Base-by-base conservation (phyloP, 2,329 filamentous ascomycete genomes). In the Venturia oleaginea region DNA sequence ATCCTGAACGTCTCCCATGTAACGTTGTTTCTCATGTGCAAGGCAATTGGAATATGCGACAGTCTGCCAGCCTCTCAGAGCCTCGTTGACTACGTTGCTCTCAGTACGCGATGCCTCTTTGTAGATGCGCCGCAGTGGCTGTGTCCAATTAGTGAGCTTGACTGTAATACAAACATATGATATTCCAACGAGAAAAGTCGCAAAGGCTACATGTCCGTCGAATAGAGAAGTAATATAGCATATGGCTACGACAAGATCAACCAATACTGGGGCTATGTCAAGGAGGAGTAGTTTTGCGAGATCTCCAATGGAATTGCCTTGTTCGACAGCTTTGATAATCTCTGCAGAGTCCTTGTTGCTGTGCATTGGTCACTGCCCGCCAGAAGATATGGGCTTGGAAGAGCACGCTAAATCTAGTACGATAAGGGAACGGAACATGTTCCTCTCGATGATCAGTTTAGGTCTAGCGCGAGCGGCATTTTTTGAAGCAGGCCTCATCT, bases 191-290 rank as follows among this genome's bases (percentile, higher is more conserved):
- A 75, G 70, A 22, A 77, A 66, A 62, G 75, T 69, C 66, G 77
- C 71, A 63, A 74, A 72, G 34, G 75, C 72, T 71, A 76, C 71
- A 65, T 76, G 87, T 15, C 80, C 76, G 67, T 87, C 86, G 70
- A 89, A 89, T 15, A 86, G 78, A 61, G 76, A 77, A 66, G 83
- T 86, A 4, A 90, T 76, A 67, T 84, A 86, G 64, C 77, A 77
- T 67, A 88, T 81, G 0, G 86, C 86, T 24, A 88, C 75, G 19
- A 80, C 68, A 11, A 89, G 74, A 71, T 91, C 87, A n/a, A 85
- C 72, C 3, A 87, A 70, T 67, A 86, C 86, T 0, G 88, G 88
- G 0, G 81, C 70, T 22, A 89, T 76, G 19, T 84, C 78, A 66
- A 89, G 85, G 2, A 85, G 73, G 4, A 86, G 74, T 46, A 81